Evolutionary conservation across 1,139 yeast species (phyloP).

Genomic region (Debaryomyces psychrophilus): DNA sequence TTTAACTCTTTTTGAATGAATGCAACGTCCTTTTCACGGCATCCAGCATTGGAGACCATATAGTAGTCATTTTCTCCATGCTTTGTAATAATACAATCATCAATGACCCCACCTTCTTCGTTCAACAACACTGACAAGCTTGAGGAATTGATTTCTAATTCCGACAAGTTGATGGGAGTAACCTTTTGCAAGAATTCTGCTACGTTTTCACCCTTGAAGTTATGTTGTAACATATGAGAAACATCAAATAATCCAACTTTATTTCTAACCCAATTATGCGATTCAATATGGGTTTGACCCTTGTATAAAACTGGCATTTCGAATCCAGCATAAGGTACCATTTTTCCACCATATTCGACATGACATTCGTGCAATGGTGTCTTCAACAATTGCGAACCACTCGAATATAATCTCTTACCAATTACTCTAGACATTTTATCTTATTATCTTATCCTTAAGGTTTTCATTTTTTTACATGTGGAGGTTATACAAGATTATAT

Average conservation of each 20-base stretch:
- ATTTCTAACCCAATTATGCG: constrained; percentile 90
- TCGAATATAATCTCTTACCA: constrained; percentile 7
- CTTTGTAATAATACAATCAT: constrained; percentile 89
- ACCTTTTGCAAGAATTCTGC: constrained; percentile 71
- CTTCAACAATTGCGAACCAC: constrained; percentile 35
- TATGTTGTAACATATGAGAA: constrained; percentile 95
- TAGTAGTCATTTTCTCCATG: constrained; percentile 77
- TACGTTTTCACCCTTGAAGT: constrained; percentile 68
- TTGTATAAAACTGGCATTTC: constrained; percentile 91
- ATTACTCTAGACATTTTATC: constrained; percentile 21
- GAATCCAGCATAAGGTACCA: constrained; percentile 95
- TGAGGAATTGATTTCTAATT: constrained; percentile 59
- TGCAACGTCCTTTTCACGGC: constrained; percentile 75
- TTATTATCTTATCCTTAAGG: not conserved
- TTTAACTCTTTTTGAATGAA: constrained; percentile 60
- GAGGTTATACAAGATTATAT: constrained; percentile 1
- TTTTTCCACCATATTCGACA: constrained; percentile 75
- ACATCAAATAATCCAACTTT: constrained; percentile 94
- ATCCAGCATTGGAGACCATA: constrained; percentile 97
- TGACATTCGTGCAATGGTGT: constrained; percentile 88
- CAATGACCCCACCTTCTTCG: constrained; percentile 79
- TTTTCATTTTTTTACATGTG: not conserved
- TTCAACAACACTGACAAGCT: constrained; percentile 81
- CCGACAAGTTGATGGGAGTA: constrained; percentile 80
- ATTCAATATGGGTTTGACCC: constrained; percentile 82